Evolutionary conservation across 441 rosid genomes (phyloP).

Genomic region (Dalechampia spathulata): DNA sequence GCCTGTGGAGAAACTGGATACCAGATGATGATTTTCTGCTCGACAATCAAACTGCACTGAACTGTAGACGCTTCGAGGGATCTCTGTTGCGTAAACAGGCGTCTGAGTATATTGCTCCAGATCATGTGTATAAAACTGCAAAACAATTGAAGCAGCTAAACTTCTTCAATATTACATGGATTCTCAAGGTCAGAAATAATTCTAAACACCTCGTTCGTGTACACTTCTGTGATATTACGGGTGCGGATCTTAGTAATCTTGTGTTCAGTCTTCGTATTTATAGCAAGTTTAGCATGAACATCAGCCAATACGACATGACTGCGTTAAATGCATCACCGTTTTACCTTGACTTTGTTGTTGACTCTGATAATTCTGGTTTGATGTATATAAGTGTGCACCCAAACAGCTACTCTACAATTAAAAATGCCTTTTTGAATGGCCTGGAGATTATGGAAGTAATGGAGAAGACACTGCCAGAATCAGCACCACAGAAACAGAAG

Average conservation of each 20-base stretch:
- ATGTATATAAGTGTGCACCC: constrained; percentile 4
- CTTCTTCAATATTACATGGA: constrained; percentile 11
- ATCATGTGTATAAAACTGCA: constrained; percentile 9
- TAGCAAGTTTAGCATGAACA: constrained; percentile 9
- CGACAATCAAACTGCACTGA: not conserved
- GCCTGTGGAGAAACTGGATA: constrained; percentile 16
- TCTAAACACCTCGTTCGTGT: constrained; percentile 9
- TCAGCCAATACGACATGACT: not conserved
- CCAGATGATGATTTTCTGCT: constrained; percentile 4
- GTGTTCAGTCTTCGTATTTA: constrained; percentile 4
- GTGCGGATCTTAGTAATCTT: not conserved
- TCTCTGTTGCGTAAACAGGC: accelerated
- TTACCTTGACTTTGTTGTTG: constrained; percentile 12
- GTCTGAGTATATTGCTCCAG: constrained; percentile 5
- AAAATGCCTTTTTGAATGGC: constrained; percentile 13
- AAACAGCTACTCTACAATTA: not conserved
- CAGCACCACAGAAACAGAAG: not conserved
- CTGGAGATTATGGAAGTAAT: constrained; percentile 16
- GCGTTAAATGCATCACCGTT: not conserved
- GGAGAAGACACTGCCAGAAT: not conserved
- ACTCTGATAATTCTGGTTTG: constrained; percentile 6
- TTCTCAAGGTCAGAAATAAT: constrained; percentile 5
- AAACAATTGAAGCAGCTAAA: constrained; percentile 4
- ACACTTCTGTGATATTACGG: constrained; percentile 12
- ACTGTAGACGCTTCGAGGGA: not conserved